These are phyloP conservation scores for Xerocomellus chrysenteron DNA, from an alignment of 768 basidiomycete species.

Conservation along the genomic window DNA sequence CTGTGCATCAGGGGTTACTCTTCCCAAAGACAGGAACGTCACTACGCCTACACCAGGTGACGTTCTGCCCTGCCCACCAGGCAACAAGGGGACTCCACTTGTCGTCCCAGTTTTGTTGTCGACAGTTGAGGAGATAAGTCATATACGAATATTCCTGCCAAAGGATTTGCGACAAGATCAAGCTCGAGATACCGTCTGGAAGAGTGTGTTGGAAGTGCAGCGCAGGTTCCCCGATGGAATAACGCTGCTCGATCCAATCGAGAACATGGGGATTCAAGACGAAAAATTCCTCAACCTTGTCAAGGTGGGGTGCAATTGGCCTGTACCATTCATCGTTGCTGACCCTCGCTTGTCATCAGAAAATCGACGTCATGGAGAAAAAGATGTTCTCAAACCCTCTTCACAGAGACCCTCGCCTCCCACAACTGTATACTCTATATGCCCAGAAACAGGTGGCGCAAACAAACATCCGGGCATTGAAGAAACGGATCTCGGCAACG, in stretches of 20 bases:
- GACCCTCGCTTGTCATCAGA: slow-evolving; percentile 44
- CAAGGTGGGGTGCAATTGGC: slow-evolving; percentile 49
- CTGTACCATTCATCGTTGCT: not conserved
- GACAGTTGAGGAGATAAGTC: slow-evolving; percentile 82
- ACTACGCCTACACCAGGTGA: slow-evolving; percentile 62
- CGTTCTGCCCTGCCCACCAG: slow-evolving; percentile 70
- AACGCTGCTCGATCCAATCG: slow-evolving; percentile 82
- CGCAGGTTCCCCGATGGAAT: slow-evolving; percentile 87
- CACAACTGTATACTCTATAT: slow-evolving; percentile 80
- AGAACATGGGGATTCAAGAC: slow-evolving; percentile 96
- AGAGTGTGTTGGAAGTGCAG: slow-evolving; percentile 89
- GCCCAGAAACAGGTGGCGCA: slow-evolving; percentile 70
- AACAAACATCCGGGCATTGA: slow-evolving; percentile 69
- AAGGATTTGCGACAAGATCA: slow-evolving; percentile 82
- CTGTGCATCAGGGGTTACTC: slow-evolving; percentile 60
- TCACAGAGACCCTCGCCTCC: slow-evolving; percentile 73
- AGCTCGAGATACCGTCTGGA: slow-evolving; percentile 83
- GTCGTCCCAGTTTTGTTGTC: slow-evolving; percentile 88
- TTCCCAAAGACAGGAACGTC: slow-evolving; percentile 58
- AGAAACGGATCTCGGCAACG: slow-evolving; percentile 84
- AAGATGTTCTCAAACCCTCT: slow-evolving; percentile 80
- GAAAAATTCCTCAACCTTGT: slow-evolving; percentile 87
- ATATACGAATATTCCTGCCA: slow-evolving; percentile 82
- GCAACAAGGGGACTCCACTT: slow-evolving; percentile 76
- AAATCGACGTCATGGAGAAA: slow-evolving; percentile 88